These are phyloP conservation scores for Rhizopus sp. DNA, from an alignment of 371 early-diverging fungal genomes.

Conservation along the genomic window DNA sequence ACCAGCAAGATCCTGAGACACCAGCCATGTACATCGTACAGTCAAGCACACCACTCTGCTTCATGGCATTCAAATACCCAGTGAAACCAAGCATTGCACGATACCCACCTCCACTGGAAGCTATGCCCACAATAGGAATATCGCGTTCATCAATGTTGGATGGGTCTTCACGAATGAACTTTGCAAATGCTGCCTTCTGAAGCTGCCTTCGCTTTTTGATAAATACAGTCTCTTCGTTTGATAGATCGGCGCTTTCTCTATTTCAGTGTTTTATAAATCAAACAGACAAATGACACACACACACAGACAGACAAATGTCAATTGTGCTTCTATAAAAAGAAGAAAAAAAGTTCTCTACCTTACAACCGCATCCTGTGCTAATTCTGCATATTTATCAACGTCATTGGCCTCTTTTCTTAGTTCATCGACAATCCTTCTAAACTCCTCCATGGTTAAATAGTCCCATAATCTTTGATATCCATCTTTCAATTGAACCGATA, in stretches of 20 bases:
- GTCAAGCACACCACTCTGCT: constrained; percentile 58
- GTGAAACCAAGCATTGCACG: constrained; percentile 70
- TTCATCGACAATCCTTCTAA: constrained; percentile 33
- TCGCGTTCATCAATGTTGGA: constrained; percentile 57
- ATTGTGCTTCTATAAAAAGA: constrained; percentile 14
- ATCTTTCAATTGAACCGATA: constrained; percentile 29
- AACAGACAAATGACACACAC: constrained; percentile 13
- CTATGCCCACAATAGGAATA: constrained; percentile 65
- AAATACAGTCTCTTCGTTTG: constrained; percentile 51
- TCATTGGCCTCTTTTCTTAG: constrained; percentile 23
- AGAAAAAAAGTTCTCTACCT: constrained; percentile 19
- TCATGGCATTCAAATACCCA: constrained; percentile 61
- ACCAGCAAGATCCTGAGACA: constrained; percentile 62
- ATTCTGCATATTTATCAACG: constrained; percentile 28
- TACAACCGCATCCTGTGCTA: constrained; percentile 34
- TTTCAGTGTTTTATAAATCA: constrained; percentile 22
- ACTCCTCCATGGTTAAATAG: constrained; percentile 40
- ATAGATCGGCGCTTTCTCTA: constrained; percentile 38
- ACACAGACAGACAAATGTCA: constrained; percentile 15
- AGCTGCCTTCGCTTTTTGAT: constrained; percentile 43
- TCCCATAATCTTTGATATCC: constrained; percentile 39
- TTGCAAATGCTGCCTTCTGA: constrained; percentile 61
- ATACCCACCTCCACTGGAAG: constrained; percentile 75
- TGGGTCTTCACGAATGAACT: constrained; percentile 64
- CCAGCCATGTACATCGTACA: constrained; percentile 66